Evolutionary conservation across 208 protist genomes (phyloP).

Genomic region (Entamoeba invadens): DNA sequence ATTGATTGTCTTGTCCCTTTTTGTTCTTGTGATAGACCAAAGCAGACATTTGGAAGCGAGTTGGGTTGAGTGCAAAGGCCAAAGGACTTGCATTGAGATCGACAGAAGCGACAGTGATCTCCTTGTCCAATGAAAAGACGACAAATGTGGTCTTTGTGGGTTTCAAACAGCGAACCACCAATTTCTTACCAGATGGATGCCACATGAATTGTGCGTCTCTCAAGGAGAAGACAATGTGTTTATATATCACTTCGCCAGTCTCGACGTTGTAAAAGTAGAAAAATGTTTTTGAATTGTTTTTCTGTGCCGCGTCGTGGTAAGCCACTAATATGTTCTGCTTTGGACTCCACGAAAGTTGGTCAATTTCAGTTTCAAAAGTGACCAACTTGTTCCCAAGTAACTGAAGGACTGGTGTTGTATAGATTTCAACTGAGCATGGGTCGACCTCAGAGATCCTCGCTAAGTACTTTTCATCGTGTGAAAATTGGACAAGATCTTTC

Average conservation of each 20-base stretch:
- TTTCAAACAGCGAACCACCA: not conserved
- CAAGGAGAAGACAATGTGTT: not conserved
- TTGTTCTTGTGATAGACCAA: not conserved
- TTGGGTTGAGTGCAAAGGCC: not conserved
- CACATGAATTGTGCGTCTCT: not conserved
- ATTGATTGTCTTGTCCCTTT: not conserved
- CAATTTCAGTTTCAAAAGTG: not conserved
- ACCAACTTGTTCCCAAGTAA: not conserved
- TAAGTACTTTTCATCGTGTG: not conserved
- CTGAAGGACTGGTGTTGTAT: not conserved
- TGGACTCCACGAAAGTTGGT: not conserved
- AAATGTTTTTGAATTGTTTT: not conserved
- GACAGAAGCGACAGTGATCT: not conserved
- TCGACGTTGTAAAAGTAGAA: not conserved
- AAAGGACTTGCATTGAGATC: not conserved
- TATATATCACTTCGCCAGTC: not conserved
- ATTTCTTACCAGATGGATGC: not conserved
- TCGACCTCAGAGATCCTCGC: not conserved
- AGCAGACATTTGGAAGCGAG: not conserved
- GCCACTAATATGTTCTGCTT: not conserved
- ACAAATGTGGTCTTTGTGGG: not conserved
- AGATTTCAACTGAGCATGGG: not conserved
- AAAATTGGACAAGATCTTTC: not conserved
- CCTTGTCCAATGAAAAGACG: not conserved
- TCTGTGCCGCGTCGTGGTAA: not conserved